phyloP scores from a whole-genome alignment of 129 eudicot genomes.

The Heracleum sosnowskyi region DNA sequence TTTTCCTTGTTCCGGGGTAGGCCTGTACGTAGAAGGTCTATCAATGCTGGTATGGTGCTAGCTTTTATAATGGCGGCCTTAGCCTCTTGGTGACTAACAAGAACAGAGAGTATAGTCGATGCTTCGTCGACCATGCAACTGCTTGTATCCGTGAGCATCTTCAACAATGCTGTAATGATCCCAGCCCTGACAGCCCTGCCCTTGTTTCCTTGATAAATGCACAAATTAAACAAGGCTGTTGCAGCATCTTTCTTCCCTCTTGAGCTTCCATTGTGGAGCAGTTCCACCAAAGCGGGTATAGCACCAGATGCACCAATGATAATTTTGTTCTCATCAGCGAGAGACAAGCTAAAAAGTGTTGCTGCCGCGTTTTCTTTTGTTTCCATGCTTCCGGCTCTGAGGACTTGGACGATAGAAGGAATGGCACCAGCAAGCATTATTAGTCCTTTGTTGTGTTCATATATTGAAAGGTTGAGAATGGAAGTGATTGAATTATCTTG shows the following conservation, averaged over 20 bases:
- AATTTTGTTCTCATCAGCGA: slow-evolving; percentile 36
- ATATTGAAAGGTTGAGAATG: slow-evolving; percentile 41
- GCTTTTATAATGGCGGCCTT: slow-evolving; percentile 65
- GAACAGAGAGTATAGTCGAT: slow-evolving; percentile 67
- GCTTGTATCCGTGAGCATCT: slow-evolving; percentile 55
- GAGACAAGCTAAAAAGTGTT: slow-evolving; percentile 43
- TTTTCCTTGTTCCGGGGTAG: slow-evolving; percentile 73
- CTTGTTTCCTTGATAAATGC: slow-evolving; percentile 83
- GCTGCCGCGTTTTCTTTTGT: slow-evolving; percentile 65
- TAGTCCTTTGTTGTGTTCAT: slow-evolving; percentile 33
- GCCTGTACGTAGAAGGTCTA: slow-evolving; percentile 53
- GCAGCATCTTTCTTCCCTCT: slow-evolving; percentile 91
- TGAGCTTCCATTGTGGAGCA: slow-evolving; percentile 46
- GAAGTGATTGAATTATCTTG: slow-evolving; percentile 37
- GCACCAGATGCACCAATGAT: slow-evolving; percentile 44
- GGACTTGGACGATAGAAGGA: slow-evolving; percentile 35
- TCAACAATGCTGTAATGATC: slow-evolving; percentile 48
- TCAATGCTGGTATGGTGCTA: slow-evolving; percentile 50
- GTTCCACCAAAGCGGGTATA: slow-evolving; percentile 28
- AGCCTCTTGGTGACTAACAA: slow-evolving; percentile 78
- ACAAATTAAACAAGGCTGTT: slow-evolving; percentile 72
- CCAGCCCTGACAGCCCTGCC: slow-evolving; percentile 94
- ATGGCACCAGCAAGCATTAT: slow-evolving; percentile 36
- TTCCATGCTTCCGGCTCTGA: slow-evolving; percentile 62
- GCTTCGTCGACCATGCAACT: slow-evolving; percentile 80